These are phyloP conservation scores for Marchantia paleacea DNA, from an alignment of 225 moss, liverwort and hornwort species.

Conservation along the genomic window DNA sequence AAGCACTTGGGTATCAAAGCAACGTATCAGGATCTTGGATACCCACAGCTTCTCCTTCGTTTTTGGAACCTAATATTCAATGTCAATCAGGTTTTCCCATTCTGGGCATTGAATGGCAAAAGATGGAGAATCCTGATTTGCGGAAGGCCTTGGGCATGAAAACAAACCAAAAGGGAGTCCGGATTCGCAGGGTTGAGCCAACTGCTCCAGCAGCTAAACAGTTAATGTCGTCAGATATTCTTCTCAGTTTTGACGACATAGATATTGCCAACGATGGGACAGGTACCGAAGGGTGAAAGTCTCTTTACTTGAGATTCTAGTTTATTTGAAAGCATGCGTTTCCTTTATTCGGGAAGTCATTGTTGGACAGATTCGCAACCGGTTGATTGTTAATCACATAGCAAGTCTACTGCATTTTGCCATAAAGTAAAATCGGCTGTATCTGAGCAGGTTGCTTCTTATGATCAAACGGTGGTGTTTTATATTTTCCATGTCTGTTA, in stretches of 20 bases:
- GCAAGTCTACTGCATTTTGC: neutral
- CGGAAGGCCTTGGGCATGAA: conserved; percentile 95
- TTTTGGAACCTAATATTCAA: neutral
- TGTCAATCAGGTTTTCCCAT: conserved; percentile 76
- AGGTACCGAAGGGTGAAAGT: conserved; percentile 36
- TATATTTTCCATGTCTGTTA: neutral
- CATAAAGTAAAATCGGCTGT: neutral
- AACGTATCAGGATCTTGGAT: neutral
- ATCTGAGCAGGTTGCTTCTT: neutral
- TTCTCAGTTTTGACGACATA: conserved; percentile 88
- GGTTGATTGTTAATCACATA: too few relatives aligned
- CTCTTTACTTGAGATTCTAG: neutral
- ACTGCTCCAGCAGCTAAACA: conserved; percentile 89
- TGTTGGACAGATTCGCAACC: neutral
- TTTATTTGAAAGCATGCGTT: too few relatives aligned
- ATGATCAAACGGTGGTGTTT: neutral
- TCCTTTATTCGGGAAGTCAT: neutral
- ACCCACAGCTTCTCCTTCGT: neutral
- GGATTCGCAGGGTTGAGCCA: conserved; percentile 96
- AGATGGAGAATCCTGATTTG: conserved; percentile 99
- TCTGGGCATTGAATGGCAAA: conserved; percentile 98
- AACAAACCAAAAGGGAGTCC: conserved; percentile 84
- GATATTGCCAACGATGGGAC: conserved; percentile 99
- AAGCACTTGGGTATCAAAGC: neutral
- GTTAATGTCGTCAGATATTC: conserved; percentile 84